These are phyloP conservation scores for Myxozyma neotropica DNA, from an alignment of 805 yeast species.

Conservation along the genomic window DNA sequence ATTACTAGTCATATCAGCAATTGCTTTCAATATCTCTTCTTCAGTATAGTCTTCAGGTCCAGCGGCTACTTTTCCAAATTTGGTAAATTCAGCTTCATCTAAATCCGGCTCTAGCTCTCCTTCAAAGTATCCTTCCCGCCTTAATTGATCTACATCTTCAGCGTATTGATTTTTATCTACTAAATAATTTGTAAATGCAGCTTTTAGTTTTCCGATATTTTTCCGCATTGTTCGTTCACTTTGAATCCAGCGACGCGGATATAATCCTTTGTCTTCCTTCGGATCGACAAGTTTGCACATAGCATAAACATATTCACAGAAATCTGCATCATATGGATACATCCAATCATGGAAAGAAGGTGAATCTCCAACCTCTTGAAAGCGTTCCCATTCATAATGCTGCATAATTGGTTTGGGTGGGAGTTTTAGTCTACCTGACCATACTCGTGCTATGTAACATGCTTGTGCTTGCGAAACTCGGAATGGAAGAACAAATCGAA, in stretches of 20 bases:
- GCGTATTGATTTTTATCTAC: constrained; percentile 22
- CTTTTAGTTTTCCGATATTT: constrained; percentile 23
- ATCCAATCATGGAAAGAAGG: constrained; percentile 55
- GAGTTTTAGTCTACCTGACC: constrained; percentile 55
- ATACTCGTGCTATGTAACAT: constrained; percentile 62
- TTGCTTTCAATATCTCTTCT: constrained; percentile 23
- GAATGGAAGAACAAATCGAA: constrained; percentile 64
- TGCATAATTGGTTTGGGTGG: constrained; percentile 56
- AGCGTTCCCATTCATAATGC: constrained; percentile 47
- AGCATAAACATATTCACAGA: constrained; percentile 48
- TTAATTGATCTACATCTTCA: constrained; percentile 20
- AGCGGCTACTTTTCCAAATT: constrained; percentile 19
- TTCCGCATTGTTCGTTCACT: constrained; percentile 25
- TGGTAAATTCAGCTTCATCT: constrained; percentile 6
- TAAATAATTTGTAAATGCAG: constrained; percentile 22
- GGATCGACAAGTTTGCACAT: constrained; percentile 21
- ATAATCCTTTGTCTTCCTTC: constrained; percentile 23
- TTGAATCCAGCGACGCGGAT: constrained; percentile 31
- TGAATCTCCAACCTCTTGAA: constrained; percentile 52
- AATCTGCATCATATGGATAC: constrained; percentile 60
- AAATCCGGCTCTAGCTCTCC: constrained; percentile 15
- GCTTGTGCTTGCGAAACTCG: constrained; percentile 57
- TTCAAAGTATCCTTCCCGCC: constrained; percentile 7
- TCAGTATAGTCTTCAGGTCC: constrained; percentile 24
- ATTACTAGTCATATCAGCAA: constrained; percentile 4